A percentile compares a stretch with the other conserved stretches of the same genome.
These are phyloP conservation scores for Allantophomopsis cytisporea DNA, from an alignment of 2,329 filamentous ascomycete genomes.

Conservation along the genomic window DNA sequence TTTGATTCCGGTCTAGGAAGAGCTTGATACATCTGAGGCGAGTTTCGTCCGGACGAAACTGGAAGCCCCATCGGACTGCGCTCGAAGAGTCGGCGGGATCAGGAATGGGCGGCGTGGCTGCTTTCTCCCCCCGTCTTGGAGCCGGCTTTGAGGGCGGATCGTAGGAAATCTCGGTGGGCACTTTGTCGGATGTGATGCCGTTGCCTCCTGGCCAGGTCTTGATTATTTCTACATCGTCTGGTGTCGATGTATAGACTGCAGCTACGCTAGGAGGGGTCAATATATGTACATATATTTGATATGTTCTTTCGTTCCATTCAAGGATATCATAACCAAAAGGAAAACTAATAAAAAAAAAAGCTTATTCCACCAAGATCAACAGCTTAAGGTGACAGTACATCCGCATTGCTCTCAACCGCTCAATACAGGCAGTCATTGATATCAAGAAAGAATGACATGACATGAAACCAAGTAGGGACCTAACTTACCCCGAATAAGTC, in stretches of 20 bases:
- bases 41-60: constrained; percentile 66
- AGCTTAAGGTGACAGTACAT: not conserved
- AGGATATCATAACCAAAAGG: not conserved
- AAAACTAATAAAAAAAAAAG: not conserved
- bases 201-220: constrained; percentile 77
- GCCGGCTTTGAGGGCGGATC: constrained; percentile 26
- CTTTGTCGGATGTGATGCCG: constrained; percentile 79
- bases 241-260: constrained; percentile 60
- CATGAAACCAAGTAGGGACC: not conserved
- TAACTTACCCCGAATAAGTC: constrained; percentile 62
- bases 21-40: constrained; percentile 73
- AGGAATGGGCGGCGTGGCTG: constrained; percentile 24
- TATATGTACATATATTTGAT: not conserved
- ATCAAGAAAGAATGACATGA: not conserved
- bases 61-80: constrained; percentile 62
- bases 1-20: constrained; percentile 69
- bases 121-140: constrained; percentile 7
- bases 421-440: not conserved
- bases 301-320: not conserved
- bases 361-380: not conserved
- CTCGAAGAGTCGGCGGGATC: constrained; percentile 6
- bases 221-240: constrained; percentile 72
- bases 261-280: constrained; percentile 37
- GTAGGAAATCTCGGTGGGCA: constrained; percentile 63
- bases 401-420: not conserved